Percentiles rank a stretch among this genome's conserved stretches.
These are phyloP conservation scores for Thamnidium elegans DNA, from an alignment of 192 early-diverging fungal species.

Conservation along the genomic window DNA sequence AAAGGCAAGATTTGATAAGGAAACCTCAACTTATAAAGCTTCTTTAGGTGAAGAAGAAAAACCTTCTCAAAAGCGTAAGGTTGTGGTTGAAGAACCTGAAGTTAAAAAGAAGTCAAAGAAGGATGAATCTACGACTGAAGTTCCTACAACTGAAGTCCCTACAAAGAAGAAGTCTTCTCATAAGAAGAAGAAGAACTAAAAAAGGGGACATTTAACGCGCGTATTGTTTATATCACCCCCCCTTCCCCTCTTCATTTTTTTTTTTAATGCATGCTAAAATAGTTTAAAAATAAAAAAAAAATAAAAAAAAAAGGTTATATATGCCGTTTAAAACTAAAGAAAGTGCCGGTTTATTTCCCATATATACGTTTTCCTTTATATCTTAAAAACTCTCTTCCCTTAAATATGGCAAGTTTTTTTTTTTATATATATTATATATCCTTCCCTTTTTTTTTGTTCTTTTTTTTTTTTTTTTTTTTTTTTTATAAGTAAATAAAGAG, in stretches of 20 bases:
- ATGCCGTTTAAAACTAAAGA: too few species aligned
- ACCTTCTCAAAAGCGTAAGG: background rate
- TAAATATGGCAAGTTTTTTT: too few species aligned
- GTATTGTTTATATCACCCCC: background rate
- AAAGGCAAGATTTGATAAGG: constrained; percentile 30
- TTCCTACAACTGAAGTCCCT: background rate
- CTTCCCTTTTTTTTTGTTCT: background rate
- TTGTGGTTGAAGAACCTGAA: background rate
- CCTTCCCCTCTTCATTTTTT: background rate
- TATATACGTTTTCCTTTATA: too few species aligned
- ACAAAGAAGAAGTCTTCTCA: constrained; percentile 9
- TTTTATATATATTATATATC: constrained; percentile 1
- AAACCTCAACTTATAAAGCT: background rate
- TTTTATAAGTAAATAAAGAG: background rate
- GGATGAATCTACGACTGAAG: background rate
- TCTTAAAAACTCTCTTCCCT: too few species aligned
- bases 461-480: background rate
- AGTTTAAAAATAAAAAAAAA: background rate
- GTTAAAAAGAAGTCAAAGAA: background rate
- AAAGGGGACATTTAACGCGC: background rate
- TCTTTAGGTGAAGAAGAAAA: background rate
- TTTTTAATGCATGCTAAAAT: background rate
- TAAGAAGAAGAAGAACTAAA: constrained; percentile 2
- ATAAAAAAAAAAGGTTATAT: background rate
- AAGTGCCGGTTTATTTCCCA: too few species aligned